These are phyloP conservation scores for Voacanga thouarsii DNA, from an alignment of 257 asterid genomes.

Conservation along the genomic window DNA sequence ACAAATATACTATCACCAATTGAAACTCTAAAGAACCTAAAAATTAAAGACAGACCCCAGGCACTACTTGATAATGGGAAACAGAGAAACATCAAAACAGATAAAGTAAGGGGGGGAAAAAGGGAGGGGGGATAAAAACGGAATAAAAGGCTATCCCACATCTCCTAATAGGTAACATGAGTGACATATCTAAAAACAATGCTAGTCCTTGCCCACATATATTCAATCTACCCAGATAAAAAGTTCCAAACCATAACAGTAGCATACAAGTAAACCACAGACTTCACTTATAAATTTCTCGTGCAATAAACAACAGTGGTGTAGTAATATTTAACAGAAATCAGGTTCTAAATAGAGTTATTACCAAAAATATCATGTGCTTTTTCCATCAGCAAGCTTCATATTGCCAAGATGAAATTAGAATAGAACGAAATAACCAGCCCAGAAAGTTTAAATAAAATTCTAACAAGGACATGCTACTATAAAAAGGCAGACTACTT, in stretches of 20 bases:
- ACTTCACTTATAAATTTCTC: background rate
- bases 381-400: background rate
- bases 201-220: background rate
- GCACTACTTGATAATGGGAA: background rate
- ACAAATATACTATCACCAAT: background rate
- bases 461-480: background rate
- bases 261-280: background rate
- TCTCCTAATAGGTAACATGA: no score
- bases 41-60: background rate
- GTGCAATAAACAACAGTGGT: background rate
- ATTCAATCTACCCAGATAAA: background rate
- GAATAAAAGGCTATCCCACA: background rate
- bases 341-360: background rate
- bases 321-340: background rate
- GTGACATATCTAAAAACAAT: background rate
- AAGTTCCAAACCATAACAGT: background rate
- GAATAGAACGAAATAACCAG: background rate
- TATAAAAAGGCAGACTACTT: background rate
- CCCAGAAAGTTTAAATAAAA: background rate
- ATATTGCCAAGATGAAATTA: background rate
- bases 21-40: background rate
- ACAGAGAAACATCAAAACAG: background rate
- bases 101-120: background rate
- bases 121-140: background rate
- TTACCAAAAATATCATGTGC: background rate